phyloP scores from a whole-genome alignment of 139 green algal genomes.

The Chlamydomonas applanata region DNA sequence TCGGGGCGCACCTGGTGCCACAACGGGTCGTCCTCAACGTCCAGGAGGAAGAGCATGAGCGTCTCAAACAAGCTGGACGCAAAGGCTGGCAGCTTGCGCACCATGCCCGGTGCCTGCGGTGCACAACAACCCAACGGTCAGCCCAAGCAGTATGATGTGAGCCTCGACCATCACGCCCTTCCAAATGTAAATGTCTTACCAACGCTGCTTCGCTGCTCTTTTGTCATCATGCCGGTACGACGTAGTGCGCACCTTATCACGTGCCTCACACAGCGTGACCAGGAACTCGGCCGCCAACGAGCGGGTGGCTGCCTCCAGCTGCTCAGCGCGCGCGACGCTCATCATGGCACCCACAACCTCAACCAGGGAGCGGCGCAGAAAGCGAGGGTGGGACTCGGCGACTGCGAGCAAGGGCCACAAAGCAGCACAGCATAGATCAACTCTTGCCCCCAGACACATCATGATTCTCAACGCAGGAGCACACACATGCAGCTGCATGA shows the following conservation, averaged over 20 bases:
- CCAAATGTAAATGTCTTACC: too few species aligned
- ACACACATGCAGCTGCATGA: too few species aligned
- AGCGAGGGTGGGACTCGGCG: conserved; percentile 87
- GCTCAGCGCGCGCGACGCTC: conserved; percentile 38
- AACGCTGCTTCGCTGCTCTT: too few species aligned
- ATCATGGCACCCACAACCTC: conserved; percentile 87
- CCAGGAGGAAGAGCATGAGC: conserved; percentile 87
- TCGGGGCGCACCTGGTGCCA: conserved; percentile 66
- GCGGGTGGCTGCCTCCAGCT: conserved; percentile 54
- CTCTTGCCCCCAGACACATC: too few species aligned
- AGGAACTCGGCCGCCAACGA: conserved; percentile 85
- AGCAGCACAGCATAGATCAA: not conserved
- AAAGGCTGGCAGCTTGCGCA: conserved; percentile 91
- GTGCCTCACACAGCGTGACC: conserved; percentile 91
- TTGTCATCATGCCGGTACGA: not conserved
- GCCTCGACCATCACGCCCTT: too few species aligned
- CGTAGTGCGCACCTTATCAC: conserved; percentile 65
- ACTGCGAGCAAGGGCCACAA: conserved; percentile 18
- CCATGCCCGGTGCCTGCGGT: conserved; percentile 83
- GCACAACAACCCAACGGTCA: conserved; percentile 9
- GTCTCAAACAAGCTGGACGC: conserved; percentile 78
- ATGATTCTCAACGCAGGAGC: too few species aligned
- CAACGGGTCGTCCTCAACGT: conserved; percentile 89
- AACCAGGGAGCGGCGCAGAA: conserved; percentile 82
- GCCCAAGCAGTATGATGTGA: not conserved